Evolutionary conservation across 139 green algal genomes (phyloP), one percentile per base, ranked within the genome.

Genomic region (Coelastrella sp.): DNA sequence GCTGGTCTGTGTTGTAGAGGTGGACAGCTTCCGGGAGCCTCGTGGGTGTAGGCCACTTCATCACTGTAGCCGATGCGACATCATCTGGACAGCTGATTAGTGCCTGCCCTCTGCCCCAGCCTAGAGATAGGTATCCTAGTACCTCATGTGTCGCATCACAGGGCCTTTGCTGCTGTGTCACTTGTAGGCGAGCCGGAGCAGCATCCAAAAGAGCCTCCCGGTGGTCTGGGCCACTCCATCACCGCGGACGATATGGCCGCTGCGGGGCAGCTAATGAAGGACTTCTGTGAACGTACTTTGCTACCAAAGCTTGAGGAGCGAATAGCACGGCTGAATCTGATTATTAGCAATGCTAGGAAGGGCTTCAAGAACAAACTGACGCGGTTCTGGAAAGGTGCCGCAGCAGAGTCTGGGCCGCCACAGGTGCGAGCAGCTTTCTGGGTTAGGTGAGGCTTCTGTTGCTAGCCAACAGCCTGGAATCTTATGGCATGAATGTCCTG

Each of bases 301-400:
- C 91, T 96, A 76, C 94, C 94, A 3, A 56, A 64, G 7, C 81
- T 96, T 54, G 92, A 94, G 87, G 92, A 94, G 76, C 90, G 94
- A 23, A 87, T 94, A 14, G 54, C 79, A 10, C 93, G 92, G 16
- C 89, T 96, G 23, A 94, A 96, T 73, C 64, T 92, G 7, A 82
- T 73, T 68, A 92, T 96, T 8, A 83, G 74, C 47, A 58, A 73
- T 94, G 95, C 94, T 0, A 90, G 98, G 22, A 94, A 95, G 65
- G 97, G 97, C 10, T 92, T 99, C 23, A 94, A 94, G 23, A 99
- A 99, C 93, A 96, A 98, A 66, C 90, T 99, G 17, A 98, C 94
- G 20, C 94, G 97, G 60, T 91, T 99, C 71, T 98, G 95, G 95
- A 96, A 95, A 91, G 92, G 75, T 5, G 85, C 85, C 23, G 85